These are phyloP conservation scores for Chaetomium sp. DNA, from an alignment of 2,329 filamentous ascomycete species.

Conservation along the genomic window DNA sequence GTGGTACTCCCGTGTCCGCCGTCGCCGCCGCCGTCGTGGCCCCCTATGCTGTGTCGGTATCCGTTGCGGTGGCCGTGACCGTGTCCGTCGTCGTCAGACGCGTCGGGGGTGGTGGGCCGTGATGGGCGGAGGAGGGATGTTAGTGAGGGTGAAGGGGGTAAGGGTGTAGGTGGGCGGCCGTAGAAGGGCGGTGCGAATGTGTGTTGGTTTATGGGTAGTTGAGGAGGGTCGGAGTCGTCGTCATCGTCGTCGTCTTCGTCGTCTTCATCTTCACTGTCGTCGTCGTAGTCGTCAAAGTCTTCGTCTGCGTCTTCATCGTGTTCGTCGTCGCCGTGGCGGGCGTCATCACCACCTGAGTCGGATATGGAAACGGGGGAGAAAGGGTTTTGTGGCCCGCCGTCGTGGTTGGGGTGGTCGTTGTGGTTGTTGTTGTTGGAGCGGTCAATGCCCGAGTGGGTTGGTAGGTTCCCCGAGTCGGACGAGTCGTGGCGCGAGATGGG, in stretches of 20 bases:
- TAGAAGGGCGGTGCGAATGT: conserved; percentile 82
- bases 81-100: conserved; percentile 67
- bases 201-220: conserved; percentile 41
- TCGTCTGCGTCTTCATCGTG: neutral
- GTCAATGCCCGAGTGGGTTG: neutral
- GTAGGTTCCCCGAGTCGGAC: conserved; percentile 7
- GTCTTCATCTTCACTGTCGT: neutral
- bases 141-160: conserved; percentile 86
- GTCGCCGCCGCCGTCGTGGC: conserved; percentile 22
- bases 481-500: conserved; percentile 5
- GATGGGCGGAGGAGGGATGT: conserved; percentile 87
- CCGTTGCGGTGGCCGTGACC: neutral
- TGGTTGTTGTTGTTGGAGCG: conserved; percentile 1
- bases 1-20: neutral
- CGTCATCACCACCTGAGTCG: neutral
- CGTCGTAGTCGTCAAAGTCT: neutral
- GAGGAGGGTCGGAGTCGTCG: conserved; percentile 32
- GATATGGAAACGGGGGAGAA: conserved; percentile 31
- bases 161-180: conserved; percentile 87
- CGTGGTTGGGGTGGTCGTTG: conserved; percentile 2
- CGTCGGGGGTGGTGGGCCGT: conserved; percentile 87
- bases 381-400: conserved; percentile 14
- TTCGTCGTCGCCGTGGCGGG: neutral
- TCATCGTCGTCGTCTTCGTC: conserved; percentile 26
- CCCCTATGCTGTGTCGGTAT: too few relatives aligned